Conservation (phyloP, 176 grass and related monocot species). For the maize (Zea mays) region Zm-B73-REFERENCE-NAM-5.0 NC_050102.1:9371501-9372000, state of each 20-base stretch:
- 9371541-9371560: background rate
- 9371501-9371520: background rate
- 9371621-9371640: background rate
- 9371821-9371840: background rate
- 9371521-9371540: background rate
- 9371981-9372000: background rate
- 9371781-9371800: background rate
- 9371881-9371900: background rate
- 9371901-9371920: conserved; percentile 3
- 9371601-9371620: background rate
- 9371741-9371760: no score
- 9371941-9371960: background rate
- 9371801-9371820: background rate
- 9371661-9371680: background rate
- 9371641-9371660: background rate
- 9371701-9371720: background rate
- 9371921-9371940: background rate
- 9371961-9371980: conserved; percentile 5
- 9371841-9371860: background rate
- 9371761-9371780: no score
- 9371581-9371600: background rate
- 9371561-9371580: background rate
- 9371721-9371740: background rate
- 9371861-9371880: background rate
- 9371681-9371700: background rate